Conservation (phyloP, 495 filamentous ascomycete genomes). For the Aspergillus taichungensis region DNA sequence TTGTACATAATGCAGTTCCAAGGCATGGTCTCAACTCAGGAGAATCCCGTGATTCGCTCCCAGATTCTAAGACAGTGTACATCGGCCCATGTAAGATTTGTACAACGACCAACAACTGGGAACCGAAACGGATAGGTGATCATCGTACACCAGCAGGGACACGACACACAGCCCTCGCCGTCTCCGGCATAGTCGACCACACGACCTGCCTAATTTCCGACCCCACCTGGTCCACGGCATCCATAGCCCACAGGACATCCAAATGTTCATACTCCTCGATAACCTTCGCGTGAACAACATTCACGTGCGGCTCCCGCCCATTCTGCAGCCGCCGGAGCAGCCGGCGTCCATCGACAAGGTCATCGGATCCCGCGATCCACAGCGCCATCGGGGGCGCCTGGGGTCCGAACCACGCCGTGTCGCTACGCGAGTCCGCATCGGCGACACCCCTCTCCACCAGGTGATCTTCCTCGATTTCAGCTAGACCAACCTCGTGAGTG, state of each 20-base stretch:
- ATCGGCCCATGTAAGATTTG: no score
- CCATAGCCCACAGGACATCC: conserved; percentile 95
- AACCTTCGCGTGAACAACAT: conserved; percentile 70
- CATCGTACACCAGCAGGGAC: conserved; percentile 43
- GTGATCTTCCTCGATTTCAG: conserved; percentile 55
- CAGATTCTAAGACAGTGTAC: no score
- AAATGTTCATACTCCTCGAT: conserved; percentile 92
- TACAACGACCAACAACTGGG: no score
- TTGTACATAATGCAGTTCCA: no score
- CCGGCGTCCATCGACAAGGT: conserved; percentile 72
- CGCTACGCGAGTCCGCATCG: conserved; percentile 22
- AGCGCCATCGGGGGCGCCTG: conserved; percentile 77
- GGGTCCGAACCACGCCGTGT: conserved; percentile 72
- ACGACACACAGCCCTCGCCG: conserved; percentile 48
- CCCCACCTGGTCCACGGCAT: conserved; percentile 75
- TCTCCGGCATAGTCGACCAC: conserved; percentile 60
- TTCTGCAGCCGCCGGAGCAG: conserved; percentile 66
- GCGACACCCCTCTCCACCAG: conserved; percentile 6
- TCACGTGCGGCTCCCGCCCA: conserved; percentile 74
- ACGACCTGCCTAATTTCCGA: conserved; percentile 73
- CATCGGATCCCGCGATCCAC: conserved; percentile 78
- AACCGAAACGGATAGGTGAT: no score
- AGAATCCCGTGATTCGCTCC: no score
- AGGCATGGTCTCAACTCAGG: no score
- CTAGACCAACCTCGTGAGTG: conserved; percentile 56